Base-by-base conservation (phyloP, 495 filamentous ascomycete species). In the Letharia lupina region DNA sequence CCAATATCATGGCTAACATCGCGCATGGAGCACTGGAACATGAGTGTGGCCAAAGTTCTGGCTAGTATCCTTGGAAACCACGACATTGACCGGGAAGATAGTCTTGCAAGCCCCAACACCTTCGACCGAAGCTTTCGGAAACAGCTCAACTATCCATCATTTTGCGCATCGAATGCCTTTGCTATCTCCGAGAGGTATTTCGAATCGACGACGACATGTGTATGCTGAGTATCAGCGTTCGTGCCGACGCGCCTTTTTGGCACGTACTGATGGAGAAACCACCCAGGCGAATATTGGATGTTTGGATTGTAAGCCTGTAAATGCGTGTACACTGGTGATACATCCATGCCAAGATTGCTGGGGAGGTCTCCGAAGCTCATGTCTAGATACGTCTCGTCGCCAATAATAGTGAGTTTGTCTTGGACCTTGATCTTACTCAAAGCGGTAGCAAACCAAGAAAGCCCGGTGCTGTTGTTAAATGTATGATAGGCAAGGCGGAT, bases 381-480 rank as follows among this genome's bases (percentile, higher is more conserved):
- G 2, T 57, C 33, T 2, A 57, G 33, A 10, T 33, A 20, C n/a
- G 3, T 37, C 33, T 57, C 54, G 7, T 57, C 33, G 15, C 54
- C 54, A 23, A 8, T 2, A 37, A 57, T 12, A 5, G 15, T 57
- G 33, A 57, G 6, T 37, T 20, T n/a, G 13, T 57, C 33, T n/a
- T 57, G 31, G 4, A 57, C 54, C n/a, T 57, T 37, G 54, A 57
- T 57, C 13, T 57, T 57, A 35, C 20, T 57, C 54, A 57, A 57
- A 37, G 13, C 54, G 2, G 54, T 7, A 8, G 54, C 54, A 5
- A 57, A 37, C 13, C 28, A 4, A 20, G 54, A 20, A 20, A 57
- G 54, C 31, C 39, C 15, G 7, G 54, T 16, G 15, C 7, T 37
- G 16, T 3, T 37, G 5, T 1, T 18, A 13, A 61, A 61, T 1